Evolutionary conservation across 1,139 yeast genomes (phyloP).

Genomic region (Geotrichum candidum): DNA sequence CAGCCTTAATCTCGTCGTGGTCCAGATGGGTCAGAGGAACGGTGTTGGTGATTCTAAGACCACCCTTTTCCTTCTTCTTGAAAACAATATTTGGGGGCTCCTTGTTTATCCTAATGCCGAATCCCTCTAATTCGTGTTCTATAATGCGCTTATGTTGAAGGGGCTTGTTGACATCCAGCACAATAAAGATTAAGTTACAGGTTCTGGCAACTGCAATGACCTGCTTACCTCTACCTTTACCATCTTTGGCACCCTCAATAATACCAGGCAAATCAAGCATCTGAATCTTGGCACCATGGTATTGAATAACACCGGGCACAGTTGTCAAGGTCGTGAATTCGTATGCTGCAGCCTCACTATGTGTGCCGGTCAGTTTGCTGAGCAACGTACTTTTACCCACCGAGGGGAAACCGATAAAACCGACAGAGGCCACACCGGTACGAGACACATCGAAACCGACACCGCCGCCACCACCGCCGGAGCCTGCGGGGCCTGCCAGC

Average conservation of each 20-base stretch:
- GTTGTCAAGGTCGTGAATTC: conserved; percentile 97
- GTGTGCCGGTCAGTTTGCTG: conserved; percentile 87
- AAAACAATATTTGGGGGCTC: conserved; percentile 87
- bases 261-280: conserved; percentile 98
- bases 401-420: conserved; percentile 89
- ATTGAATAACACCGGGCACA: conserved; percentile 92
- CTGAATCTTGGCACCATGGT: conserved; percentile 95
- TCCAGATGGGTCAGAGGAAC: conserved; percentile 88
- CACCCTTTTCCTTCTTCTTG: conserved; percentile 92
- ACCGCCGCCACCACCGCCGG: conserved; percentile 86
- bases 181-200: conserved; percentile 85
- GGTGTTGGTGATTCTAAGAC: conserved; percentile 86
- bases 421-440: conserved; percentile 95
- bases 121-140: conserved; percentile 93
- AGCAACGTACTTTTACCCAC: conserved; percentile 44
- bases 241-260: conserved; percentile 98
- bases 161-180: conserved; percentile 93
- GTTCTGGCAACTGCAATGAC: conserved; percentile 98
- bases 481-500: conserved; percentile 66
- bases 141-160: conserved; percentile 87
- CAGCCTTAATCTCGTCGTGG: conserved; percentile 90
- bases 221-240: conserved; percentile 98
- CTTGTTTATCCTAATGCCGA: conserved; percentile 90
- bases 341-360: conserved; percentile 94
- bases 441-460: conserved; percentile 95